Base-by-base conservation (phyloP, 129 eudicot species). In the Tagetes erecta region DNA sequence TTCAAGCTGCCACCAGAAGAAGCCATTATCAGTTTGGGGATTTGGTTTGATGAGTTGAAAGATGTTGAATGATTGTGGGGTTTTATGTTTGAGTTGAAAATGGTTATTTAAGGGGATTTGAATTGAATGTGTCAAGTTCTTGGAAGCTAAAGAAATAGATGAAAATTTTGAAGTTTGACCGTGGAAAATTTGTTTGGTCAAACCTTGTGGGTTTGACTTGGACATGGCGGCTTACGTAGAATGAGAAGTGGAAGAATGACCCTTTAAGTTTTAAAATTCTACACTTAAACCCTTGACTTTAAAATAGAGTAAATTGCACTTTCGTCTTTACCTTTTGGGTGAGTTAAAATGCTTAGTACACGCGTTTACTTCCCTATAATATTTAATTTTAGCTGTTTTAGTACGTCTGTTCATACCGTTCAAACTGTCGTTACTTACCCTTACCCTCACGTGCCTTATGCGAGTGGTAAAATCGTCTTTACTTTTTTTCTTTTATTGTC, bases 121-220 rank as follows among this genome's bases (percentile, higher is more conserved):
- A 75, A 45, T 30, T 64, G 65, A 49, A 8, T 68, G 59, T 72
- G 67, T 70, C 50, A 51, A 5, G 36, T 81, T 68, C 91, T 80
- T 2, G 80, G 89, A 91, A 91, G 95, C 68, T 47, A 11, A 68
- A 64, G 35, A 47, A 37, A 51, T 20, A 55, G 47, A 60, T 10
- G 49, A 47, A 77, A 75, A 66, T 64, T 11, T 72, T 79, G 30
- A 72, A 72, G 49, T 89, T 92, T 89, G 97, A 89, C 93, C 84
- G 89, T 87, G 89, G 95, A 89, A 92, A 38, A 67, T 70, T 47
- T 20, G 7, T 5, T 8, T 47, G 76, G 97, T 92, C 97, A 89
- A 89, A 92, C 78, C 80, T 79, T 84, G 86, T 86, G 91, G 84
- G 79, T 83, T 82, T 89, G 97, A 92, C 96, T 77, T 50, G 70